Evolutionary conservation across 345 rosid species (phyloP).

Genomic region (Litchi chinensis): DNA sequence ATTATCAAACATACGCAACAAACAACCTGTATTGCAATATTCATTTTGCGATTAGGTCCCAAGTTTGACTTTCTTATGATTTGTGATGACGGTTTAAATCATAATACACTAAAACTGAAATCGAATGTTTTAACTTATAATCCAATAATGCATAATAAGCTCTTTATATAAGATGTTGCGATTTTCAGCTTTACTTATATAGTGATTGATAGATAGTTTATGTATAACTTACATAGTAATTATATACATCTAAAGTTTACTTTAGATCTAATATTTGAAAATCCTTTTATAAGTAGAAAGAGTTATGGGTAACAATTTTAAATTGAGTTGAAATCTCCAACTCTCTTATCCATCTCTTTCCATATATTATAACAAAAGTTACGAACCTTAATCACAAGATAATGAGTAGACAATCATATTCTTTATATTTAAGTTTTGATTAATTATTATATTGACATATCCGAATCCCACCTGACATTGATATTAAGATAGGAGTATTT

Average conservation of each 20-base stretch:
- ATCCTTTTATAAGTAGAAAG: neutral
- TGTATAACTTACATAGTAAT: no score
- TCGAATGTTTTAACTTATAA: no score
- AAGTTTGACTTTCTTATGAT: no score
- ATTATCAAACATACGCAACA: neutral
- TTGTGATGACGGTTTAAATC: no score
- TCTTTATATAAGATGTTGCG: no score
- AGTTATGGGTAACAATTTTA: neutral
- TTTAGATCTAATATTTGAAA: neutral
- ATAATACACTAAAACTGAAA: no score
- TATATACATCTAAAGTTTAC: no score
- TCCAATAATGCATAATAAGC: no score
- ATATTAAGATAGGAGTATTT: slow-evolving; percentile 12
- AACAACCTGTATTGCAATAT: neutral
- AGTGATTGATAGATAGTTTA: no score
- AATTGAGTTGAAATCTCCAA: neutral
- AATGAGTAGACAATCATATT: neutral
- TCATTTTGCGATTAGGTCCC: no score
- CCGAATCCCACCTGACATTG: neutral
- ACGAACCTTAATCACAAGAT: neutral
- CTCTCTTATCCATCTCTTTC: neutral
- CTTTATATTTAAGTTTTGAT: neutral
- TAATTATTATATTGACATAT: neutral
- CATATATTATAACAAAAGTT: neutral
- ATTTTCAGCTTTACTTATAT: no score